Evolutionary conservation across 495 filamentous ascomycete genomes (phyloP), one percentile per base, ranked within the genome.

Genomic region (Cairneyella variabilis): DNA sequence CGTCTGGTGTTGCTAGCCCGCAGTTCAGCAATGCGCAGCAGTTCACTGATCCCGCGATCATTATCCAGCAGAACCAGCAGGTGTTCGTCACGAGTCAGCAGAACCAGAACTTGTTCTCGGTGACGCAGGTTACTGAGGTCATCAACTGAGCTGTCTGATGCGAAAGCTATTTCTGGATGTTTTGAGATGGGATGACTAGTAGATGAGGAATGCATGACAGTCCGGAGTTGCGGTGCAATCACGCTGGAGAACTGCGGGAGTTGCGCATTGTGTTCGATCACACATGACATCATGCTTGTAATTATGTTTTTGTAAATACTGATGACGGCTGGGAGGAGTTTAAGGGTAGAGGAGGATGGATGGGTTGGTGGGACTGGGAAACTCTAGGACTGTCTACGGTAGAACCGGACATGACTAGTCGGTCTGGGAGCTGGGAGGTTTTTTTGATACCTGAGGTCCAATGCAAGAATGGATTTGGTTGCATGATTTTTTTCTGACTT

Each of bases 341-440:
- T 40, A n/a, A 34, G 44, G 36, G 22, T 30, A 14, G 11, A 36
- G 53, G 20, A 39, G 17, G 7, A n/a, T 43, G 53, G 37, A 22
- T 39, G 28, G 28, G 14, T 32, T 46, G 22, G 23, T 45, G 38
- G 47, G 46, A 20, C 9, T 22, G 27, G 38, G 53, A 42, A 20
- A 22, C 10, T 36, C 26, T 53, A 37, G 23, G 39, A 47, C 12
- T 56, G 53, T 49, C 49, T 38, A 49, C 58, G 58, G 58, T 57
- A 60, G 58, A 60, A 16, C 58, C 58, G 58, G 58, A 36, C 53
- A 56, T 45, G 51, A 51, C 16, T 51, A 38, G 44, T 7, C 28
- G 14, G 28, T 32, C 6, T 32, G 6, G 14, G 28, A 32, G 28
- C 6, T 6, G 14, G 28, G 28, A n/a, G n/a, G n/a, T n/a, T n/a